A percentile compares a stretch with the other conserved stretches of the same genome.
phyloP scores from a whole-genome alignment of 129 eudicot species.

The Gnaphalium uliginosum region DNA sequence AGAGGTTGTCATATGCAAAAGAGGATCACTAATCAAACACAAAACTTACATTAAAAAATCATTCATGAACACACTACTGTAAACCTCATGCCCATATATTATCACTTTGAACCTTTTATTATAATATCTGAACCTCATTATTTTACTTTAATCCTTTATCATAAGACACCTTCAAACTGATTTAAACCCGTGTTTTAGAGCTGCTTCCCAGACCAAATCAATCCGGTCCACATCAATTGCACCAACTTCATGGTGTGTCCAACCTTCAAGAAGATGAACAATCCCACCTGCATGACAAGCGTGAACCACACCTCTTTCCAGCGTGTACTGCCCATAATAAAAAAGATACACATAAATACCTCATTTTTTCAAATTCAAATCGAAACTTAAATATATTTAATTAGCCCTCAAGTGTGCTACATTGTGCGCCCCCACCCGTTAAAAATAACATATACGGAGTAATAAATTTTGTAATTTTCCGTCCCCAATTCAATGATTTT shows the following conservation, averaged over 20 bases:
- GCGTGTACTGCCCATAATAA: constrained; percentile 55
- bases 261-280: constrained; percentile 93
- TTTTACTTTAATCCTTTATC: too few relatives aligned
- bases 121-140: neutral
- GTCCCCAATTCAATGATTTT: too few relatives aligned
- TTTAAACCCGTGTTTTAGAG: constrained; percentile 69
- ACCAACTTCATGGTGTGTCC: constrained; percentile 94
- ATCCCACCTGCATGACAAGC: constrained; percentile 98
- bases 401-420: neutral
- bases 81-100: too few relatives aligned
- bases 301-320: constrained; percentile 89
- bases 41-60: too few relatives aligned
- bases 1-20: neutral
- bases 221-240: constrained; percentile 69
- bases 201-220: constrained; percentile 88
- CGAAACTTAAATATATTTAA: neutral
- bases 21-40: neutral
- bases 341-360: neutral
- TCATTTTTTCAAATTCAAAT: neutral
- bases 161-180: constrained; percentile 36
- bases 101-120: neutral
- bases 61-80: neutral
- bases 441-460: too few relatives aligned
- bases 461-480: too few relatives aligned
- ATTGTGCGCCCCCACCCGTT: too few relatives aligned